Conservation (phyloP, 768 basidiomycete species). For the Termitomyces sp. region DNA sequence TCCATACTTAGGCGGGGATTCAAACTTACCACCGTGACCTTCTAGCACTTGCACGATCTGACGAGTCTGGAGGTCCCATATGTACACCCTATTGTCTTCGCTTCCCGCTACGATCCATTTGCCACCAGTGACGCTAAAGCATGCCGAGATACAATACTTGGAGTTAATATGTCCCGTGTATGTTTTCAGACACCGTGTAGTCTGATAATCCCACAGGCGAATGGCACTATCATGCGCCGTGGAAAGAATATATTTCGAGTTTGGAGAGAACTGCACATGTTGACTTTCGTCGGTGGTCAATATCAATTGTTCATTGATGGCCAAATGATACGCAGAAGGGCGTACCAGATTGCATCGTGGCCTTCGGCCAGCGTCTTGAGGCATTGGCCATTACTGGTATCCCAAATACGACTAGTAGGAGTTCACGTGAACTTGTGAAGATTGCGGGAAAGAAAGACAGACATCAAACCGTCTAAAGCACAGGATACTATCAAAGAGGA, state of each 20-base stretch:
- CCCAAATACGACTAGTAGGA: conserved; percentile 86
- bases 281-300: conserved; percentile 48
- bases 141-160: conserved; percentile 80
- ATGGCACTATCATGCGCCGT: conserved; percentile 92
- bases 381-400: conserved; percentile 87
- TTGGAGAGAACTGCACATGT: conserved; percentile 92
- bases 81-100: conserved; percentile 84
- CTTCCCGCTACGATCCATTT: conserved; percentile 91
- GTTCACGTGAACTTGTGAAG: not conserved
- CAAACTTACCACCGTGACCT: conserved; percentile 59
- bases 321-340: not conserved
- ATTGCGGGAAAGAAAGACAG: conserved; percentile 23
- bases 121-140: conserved; percentile 79
- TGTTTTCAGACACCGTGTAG: conserved; percentile 85
- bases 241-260: conserved; percentile 91
- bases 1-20: not conserved
- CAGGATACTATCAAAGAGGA: conserved; percentile 90
- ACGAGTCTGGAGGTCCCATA: conserved; percentile 90
- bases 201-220: conserved; percentile 93
- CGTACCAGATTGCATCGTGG: conserved; percentile 76
- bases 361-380: conserved; percentile 94
- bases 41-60: conserved; percentile 77
- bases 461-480: conserved; percentile 93
- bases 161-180: conserved; percentile 80
- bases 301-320: not conserved